Base-by-base conservation (phyloP, 2,329 filamentous ascomycete genomes). In the Aureobasidium lini region DNA sequence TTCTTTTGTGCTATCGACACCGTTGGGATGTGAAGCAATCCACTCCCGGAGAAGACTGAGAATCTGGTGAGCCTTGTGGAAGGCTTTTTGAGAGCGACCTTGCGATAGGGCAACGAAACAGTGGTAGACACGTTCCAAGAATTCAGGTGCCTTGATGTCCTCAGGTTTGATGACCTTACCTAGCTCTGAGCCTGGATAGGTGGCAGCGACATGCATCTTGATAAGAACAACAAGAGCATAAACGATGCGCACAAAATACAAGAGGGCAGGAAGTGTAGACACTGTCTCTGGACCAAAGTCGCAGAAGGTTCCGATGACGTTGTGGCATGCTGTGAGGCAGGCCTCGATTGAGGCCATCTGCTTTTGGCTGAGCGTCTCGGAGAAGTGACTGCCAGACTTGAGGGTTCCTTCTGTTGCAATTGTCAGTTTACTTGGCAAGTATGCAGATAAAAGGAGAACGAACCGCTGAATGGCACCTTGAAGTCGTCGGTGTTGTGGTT, bases 171-270 rank as follows among this genome's bases (percentile, higher is more conserved):
- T 61, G 37, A 69, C 63, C 62, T 73, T 78, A 52, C 76, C 74
- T 1, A 81, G 71, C 64, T 81, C 78, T 18, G 68, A 72, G 18
- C 72, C 73, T 4, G 77, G 77, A n/a, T 72, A 74, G 4, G 74
- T 77, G 6, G 79, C 75, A 1, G 80, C 79, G 49, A 82, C 80
- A 70, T 81, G 82, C 73, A 84, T 78, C 65, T 84, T 84, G 70
- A 84, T 82, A 7, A 84, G 73, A 34, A 83, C 78, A 6, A 84
- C 79, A 23, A 81, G 75, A 13, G 81, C 79, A 65, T 84, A 84
- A 10, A 80, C 78, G 48, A 79, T 76, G 39, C 81, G 77, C 16
- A 83, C 80, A 66, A 82, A 68, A 47, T 63, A 67, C 5, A 68
- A 61, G 47, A 79, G 76, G 48, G 79, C 76, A 7, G 78, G 78